Percentiles rank a stretch among this genome's conserved stretches.
Evolutionary conservation across 768 basidiomycete species (phyloP).

Genomic region (Serendipita vermifera): DNA sequence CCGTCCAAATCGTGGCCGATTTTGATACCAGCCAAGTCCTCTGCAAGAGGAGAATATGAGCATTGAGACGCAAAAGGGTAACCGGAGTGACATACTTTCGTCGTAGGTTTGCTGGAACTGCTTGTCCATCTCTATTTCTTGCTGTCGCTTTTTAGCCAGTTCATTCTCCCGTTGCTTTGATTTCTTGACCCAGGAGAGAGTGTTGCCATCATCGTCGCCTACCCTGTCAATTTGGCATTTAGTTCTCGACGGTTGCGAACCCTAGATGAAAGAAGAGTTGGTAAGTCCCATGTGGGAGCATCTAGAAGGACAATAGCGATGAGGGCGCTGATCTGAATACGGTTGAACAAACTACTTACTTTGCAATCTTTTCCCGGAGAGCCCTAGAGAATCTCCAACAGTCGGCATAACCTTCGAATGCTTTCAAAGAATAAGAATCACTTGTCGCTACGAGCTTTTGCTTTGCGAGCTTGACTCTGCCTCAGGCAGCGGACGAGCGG

Average conservation of each 20-base stretch:
- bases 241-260: conserved; percentile 90
- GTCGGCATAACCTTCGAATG: conserved; percentile 6
- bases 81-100: conserved; percentile 84
- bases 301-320: background rate
- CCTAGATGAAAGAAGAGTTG: conserved; percentile 38
- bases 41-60: conserved; percentile 37
- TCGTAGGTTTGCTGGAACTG: conserved; percentile 64
- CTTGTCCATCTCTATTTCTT: conserved; percentile 73
- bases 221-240: conserved; percentile 83
- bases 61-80: too few relatives aligned
- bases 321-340: conserved; percentile 3
- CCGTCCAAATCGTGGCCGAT: conserved; percentile 90
- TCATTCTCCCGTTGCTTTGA: conserved; percentile 87
- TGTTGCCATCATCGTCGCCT: conserved; percentile 42
- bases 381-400: too few relatives aligned
- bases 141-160: conserved; percentile 65
- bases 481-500: too few relatives aligned
- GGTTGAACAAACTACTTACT: conserved; percentile 50
- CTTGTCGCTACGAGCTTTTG: conserved; percentile 69
- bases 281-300: conserved; percentile 11
- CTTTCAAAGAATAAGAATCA: conserved; percentile 33
- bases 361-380: conserved; percentile 64
- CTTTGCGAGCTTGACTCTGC: too few relatives aligned
- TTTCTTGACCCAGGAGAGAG: conserved; percentile 82
- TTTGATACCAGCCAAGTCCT: conserved; percentile 86